Conservation (phyloP, 2,329 filamentous ascomycete species). For the Eutypa lata region DNA sequence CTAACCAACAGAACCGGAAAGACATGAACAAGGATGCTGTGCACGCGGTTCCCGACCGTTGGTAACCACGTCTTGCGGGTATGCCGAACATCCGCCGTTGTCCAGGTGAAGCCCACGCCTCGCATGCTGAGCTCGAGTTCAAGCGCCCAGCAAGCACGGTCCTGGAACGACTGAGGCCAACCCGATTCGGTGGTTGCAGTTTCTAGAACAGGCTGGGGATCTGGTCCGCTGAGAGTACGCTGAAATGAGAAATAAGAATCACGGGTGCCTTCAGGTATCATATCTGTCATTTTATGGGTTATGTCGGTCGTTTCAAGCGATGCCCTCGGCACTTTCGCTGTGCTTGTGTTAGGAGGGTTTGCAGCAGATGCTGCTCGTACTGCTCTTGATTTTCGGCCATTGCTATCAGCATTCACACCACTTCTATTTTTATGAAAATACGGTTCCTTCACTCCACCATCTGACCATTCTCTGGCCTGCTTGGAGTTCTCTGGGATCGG, state of each 20-base stretch:
- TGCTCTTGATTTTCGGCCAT: too few relatives aligned
- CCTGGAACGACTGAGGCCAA: constrained; percentile 34
- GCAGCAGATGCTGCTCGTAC: too few relatives aligned
- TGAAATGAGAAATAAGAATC: constrained; percentile 13
- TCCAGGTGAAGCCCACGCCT: constrained; percentile 42
- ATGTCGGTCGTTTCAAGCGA: background rate
- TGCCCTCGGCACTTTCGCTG: constrained; percentile 2
- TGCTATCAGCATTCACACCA: background rate
- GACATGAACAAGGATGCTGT: constrained; percentile 36
- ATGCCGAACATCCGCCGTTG: constrained; percentile 40
- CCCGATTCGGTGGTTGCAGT: constrained; percentile 35
- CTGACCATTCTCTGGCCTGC: constrained; percentile 10
- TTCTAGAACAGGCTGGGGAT: constrained; percentile 30
- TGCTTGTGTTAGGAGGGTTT: background rate
- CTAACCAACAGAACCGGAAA: constrained; percentile 32
- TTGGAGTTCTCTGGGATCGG: constrained; percentile 14
- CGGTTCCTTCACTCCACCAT: constrained; percentile 12
- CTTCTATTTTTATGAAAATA: constrained; percentile 2
- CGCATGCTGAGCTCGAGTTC: constrained; percentile 42
- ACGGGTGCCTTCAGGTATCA: constrained; percentile 3
- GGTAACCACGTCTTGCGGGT: constrained; percentile 41
- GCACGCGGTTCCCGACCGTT: constrained; percentile 33
- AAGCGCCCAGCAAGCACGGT: constrained; percentile 40
- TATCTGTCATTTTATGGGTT: constrained; percentile 3
- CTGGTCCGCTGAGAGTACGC: constrained; percentile 18